Percentiles rank a stretch among this genome's conserved stretches.
These are phyloP conservation scores for Hyparrhenia diplandra DNA, from an alignment of 176 grass and related monocot species.

Conservation along the genomic window DNA sequence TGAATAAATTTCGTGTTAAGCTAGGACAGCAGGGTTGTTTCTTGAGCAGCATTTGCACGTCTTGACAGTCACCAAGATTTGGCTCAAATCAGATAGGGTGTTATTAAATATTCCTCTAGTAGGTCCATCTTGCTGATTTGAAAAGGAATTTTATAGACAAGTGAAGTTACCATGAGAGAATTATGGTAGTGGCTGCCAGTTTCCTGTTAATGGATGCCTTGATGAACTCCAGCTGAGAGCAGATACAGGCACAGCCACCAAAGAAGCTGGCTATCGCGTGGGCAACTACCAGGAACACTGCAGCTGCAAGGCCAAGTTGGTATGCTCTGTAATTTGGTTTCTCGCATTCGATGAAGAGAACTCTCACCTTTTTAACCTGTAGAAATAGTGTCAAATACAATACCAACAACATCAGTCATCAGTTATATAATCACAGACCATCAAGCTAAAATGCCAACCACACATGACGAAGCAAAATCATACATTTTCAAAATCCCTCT, in stretches of 20 bases:
- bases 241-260: slow-evolving; percentile 78
- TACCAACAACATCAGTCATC: neutral
- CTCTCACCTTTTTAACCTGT: slow-evolving; percentile 56
- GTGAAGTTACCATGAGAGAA: slow-evolving; percentile 71
- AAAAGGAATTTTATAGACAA: neutral
- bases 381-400: slow-evolving; percentile 11
- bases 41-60: neutral
- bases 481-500: neutral
- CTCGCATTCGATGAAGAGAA: slow-evolving; percentile 89
- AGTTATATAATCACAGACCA: neutral
- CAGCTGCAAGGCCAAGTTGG: slow-evolving; percentile 76
- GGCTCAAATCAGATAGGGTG: neutral
- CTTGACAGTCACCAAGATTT: neutral
- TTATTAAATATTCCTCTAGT: neutral
- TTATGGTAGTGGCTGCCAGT: slow-evolving; percentile 56
- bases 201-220: slow-evolving; percentile 71
- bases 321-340: slow-evolving; percentile 70
- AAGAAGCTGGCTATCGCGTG: slow-evolving; percentile 74
- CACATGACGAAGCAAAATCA: neutral
- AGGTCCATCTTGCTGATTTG: neutral
- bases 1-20: neutral
- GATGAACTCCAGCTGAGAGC: slow-evolving; percentile 67
- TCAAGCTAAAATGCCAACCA: neutral
- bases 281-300: slow-evolving; percentile 59
- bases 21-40: neutral